Evolutionary conservation across 2,329 filamentous ascomycete genomes (phyloP), one percentile per base, ranked within the genome.

Genomic region (Fusarium redolens): DNA sequence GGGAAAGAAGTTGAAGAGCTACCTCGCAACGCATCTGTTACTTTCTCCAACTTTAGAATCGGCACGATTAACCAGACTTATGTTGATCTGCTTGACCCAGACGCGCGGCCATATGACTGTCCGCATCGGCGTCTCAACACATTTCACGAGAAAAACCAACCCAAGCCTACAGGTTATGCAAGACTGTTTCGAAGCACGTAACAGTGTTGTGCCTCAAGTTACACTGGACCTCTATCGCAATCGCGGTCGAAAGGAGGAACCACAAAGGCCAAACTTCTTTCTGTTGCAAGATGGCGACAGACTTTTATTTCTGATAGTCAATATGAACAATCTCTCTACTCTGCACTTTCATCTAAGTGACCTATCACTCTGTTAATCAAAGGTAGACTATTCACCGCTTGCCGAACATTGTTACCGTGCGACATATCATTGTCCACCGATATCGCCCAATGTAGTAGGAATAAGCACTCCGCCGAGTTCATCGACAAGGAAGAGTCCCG

Each of bases 351-450:
- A 13, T 5, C 18, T 25, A 25, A 35, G 30, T 17, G 31, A 11
- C 18, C 20, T 47, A 7, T 4, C 10, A 3, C n/a, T 10, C 28
- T 31, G 12, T 8, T 20, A 9, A 17, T 22, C 17, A 13, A 13
- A 41, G 12, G 6, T 14, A 41, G 13, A 9, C 12, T 22, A 31
- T 11, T 18, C 12, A 7, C 4, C 9, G 30, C 58, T 31, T 61
- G 51, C 40, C 59, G 59, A 58, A 14, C n/a, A 8, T 20, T 38
- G 10, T 25, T 58, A 18, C 59, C 59, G 51, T 40, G 7, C n/a
- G 20, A 33, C 15, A 13, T 10, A 17, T 14, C 13, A 10, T 4
- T 22, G 35, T 17, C 40, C 30, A 25, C 50, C 15, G 12, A 44
- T 5, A n/a, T 31, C 25, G 13, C 51, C 28, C 31, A 47, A 58